Evolutionary conservation across 2,329 filamentous ascomycete genomes (phyloP), one percentile per base, ranked within the genome.

Genomic region (Didymella glomerata): DNA sequence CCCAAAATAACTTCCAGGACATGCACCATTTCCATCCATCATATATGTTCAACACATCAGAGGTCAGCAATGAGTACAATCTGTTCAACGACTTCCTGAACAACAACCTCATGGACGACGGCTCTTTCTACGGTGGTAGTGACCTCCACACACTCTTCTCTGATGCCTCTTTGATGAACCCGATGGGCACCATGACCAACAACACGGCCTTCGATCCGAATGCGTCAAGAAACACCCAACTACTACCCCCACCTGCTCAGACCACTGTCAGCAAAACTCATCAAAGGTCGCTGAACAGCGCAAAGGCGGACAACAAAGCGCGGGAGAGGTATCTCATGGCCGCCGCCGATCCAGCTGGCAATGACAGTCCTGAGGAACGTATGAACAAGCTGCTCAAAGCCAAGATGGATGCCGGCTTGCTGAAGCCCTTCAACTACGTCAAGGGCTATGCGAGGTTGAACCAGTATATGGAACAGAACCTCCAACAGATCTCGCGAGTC

Each of bases 391-490:
- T 99, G 7, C 86, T 99, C 56, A 91, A 90, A 76, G 95, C 95
- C 63, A 99, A 99, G 78, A 96, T 97, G 78, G 93, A 98, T 67
- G 95, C 95, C 0, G 95, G 95, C 1, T 84, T 99, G 71, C 82
- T 99, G 58, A 95, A 93, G 73, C 95, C 95, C 1, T 99, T 99
- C 84, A 98, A 98, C 80, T 99, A 99, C 77, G 92, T 98, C 68
- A 96, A 96, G 72, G 95, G 95, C 13, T 99, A 99, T 77, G 90
- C 92, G 11, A 87, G 93, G 30, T 82, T 99, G 47, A 92, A 93
- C 63, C 88, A 90, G 63, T 99, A 97, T 76, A 93, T 99, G 84
- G 93, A 97, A 71, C 87, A 88, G 59, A 89, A 98, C 74, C 90
- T 98, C 75, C 88, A 91, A 52, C 86, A 90, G 24, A 82, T 86